Evolutionary conservation across 208 protist species (phyloP).

Genomic region (Crithidia bombi): DNA sequence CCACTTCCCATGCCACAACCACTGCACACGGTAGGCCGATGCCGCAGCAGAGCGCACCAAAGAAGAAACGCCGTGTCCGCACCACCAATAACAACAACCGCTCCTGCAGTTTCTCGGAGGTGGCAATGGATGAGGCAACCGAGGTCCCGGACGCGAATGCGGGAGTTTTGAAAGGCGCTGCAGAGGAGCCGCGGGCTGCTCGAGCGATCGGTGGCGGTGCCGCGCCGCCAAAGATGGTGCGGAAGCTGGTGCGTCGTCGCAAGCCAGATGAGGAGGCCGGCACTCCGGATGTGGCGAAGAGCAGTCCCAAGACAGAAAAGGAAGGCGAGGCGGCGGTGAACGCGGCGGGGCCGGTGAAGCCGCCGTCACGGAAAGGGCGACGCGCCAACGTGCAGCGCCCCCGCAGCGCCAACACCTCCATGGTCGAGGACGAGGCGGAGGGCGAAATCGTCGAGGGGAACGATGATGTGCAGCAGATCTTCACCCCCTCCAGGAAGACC

Average conservation of each 20-base stretch:
- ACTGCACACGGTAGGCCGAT: neutral
- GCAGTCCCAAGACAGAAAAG: neutral
- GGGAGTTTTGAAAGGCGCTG: conserved; percentile 4
- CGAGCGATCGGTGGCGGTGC: neutral
- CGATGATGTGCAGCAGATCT: conserved; percentile 3
- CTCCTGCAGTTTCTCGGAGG: conserved; percentile 59
- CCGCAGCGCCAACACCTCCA: conserved; percentile 15
- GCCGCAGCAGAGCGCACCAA: neutral
- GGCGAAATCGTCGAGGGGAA: conserved; percentile 32
- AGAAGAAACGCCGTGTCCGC: conserved; percentile 35
- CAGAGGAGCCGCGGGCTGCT: conserved; percentile 4
- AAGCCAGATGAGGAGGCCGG: conserved; percentile 7
- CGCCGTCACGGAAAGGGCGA: conserved; percentile 16
- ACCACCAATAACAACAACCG: conserved; percentile 38
- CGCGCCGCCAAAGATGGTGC: neutral
- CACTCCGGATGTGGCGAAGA: neutral
- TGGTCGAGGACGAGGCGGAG: conserved; percentile 17
- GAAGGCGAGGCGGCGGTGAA: conserved; percentile 16
- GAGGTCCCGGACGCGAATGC: conserved; percentile 31
- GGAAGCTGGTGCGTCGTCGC: conserved; percentile 22
- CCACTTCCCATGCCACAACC: no score
- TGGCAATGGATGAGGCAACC: conserved; percentile 32
- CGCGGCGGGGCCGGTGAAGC: neutral
- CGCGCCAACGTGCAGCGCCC: conserved; percentile 14
- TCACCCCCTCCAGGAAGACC: conserved; percentile 11